A percentile compares a stretch with the other conserved stretches of the same genome.
These are phyloP conservation scores for Fraxinus cuspidata DNA, from an alignment of 257 asterid genomes.

Conservation along the genomic window DNA sequence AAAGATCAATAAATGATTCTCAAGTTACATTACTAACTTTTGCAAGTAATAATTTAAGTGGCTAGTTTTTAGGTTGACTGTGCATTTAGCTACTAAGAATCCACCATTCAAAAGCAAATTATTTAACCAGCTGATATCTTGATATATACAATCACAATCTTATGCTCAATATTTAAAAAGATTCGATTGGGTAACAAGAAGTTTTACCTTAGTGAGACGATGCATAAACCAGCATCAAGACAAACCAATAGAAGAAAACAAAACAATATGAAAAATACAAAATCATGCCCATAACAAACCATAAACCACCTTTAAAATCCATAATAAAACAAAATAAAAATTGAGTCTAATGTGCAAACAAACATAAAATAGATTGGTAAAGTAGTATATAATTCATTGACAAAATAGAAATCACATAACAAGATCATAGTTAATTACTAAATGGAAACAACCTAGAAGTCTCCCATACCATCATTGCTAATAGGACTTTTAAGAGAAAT, in stretches of 20 bases:
- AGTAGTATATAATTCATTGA: background rate
- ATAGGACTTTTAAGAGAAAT: background rate
- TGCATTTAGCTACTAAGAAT: background rate
- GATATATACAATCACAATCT: background rate
- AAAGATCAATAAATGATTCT: background rate
- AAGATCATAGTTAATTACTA: background rate
- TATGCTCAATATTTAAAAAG: background rate
- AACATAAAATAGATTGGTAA: background rate
- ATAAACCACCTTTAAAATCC: background rate
- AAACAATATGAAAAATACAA: background rate
- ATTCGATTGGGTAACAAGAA: background rate
- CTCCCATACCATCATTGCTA: background rate
- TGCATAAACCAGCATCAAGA: background rate
- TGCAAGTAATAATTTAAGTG: background rate
- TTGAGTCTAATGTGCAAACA: background rate
- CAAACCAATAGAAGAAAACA: slow-evolving; percentile 4
- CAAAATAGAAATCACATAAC: background rate
- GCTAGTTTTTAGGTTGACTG: background rate
- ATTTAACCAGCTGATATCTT: background rate
- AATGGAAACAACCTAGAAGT: background rate
- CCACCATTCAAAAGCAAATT: background rate
- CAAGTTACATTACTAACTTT: background rate
- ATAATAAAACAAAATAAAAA: background rate
- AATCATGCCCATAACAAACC: background rate
- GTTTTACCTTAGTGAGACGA: background rate